Evolutionary conservation across 163 green algal genomes (phyloP).

Genomic region (Chlamydomonas reinhardtii): DNA sequence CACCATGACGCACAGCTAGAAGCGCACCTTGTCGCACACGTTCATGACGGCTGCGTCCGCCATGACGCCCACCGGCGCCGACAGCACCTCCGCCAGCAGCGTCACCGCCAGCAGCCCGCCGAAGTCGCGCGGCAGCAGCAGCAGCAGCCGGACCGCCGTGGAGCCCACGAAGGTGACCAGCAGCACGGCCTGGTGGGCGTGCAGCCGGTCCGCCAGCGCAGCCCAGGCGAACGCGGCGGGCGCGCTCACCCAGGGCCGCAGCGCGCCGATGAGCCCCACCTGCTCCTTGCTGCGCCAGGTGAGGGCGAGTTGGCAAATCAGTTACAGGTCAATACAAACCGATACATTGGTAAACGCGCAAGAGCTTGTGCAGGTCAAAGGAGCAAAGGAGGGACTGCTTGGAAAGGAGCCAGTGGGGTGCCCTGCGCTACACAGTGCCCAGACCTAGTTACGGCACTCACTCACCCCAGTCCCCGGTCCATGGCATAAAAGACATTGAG

Average conservation of each 20-base stretch:
- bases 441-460: neutral
- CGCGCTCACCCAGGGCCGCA: constrained; percentile 26
- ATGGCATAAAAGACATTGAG: constrained; percentile 10
- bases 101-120: constrained; percentile 18
- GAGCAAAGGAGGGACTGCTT: too few relatives aligned
- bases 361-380: too few relatives aligned
- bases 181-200: constrained; percentile 40
- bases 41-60: neutral
- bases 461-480: too few relatives aligned
- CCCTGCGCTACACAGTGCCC: too few relatives aligned
- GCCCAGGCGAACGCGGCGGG: constrained; percentile 37
- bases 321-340: too few relatives aligned
- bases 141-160: constrained; percentile 9
- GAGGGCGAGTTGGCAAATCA: too few relatives aligned
- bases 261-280: constrained; percentile 27
- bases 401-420: too few relatives aligned
- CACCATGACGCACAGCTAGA: too few relatives aligned
- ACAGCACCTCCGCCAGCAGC: neutral
- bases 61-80: neutral
- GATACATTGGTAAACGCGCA: too few relatives aligned
- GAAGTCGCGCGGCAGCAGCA: constrained; percentile 31
- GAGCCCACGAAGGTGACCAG: constrained; percentile 14
- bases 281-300: neutral
- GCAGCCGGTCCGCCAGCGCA: constrained; percentile 45
- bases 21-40: constrained; percentile 1